A percentile compares a stretch with the other conserved stretches of the same genome.
Evolutionary conservation across 2,329 filamentous ascomycete species (phyloP).

Genomic region (Raffaelea albimanens): DNA sequence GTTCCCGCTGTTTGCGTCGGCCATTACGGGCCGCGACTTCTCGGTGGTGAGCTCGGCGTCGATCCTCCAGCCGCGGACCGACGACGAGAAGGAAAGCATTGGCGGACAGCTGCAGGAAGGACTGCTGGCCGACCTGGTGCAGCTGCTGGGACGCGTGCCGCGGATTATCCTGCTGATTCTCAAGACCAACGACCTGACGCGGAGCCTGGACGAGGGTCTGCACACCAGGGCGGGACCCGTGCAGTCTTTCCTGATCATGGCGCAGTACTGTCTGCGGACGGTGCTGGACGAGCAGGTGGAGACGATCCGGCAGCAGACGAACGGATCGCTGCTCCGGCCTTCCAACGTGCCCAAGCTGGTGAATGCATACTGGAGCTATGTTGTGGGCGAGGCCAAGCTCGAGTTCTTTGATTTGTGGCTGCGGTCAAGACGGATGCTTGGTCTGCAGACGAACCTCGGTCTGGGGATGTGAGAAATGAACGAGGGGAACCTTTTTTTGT

Average conservation of each 20-base stretch:
- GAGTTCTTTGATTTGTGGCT: conserved; percentile 56
- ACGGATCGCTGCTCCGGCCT: conserved; percentile 50
- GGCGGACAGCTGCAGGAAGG: conserved; percentile 77
- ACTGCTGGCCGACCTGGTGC: conserved; percentile 78
- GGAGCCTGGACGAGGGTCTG: conserved; percentile 84
- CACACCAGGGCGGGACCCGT: conserved; percentile 62
- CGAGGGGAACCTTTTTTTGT: too few relatives aligned
- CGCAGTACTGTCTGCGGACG: conserved; percentile 57
- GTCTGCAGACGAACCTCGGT: conserved; percentile 12
- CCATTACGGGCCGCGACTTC: conserved; percentile 92
- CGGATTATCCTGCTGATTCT: conserved; percentile 88
- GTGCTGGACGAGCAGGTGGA: conserved; percentile 58
- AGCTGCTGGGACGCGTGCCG: conserved; percentile 80
- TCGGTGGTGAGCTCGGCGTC: conserved; percentile 58
- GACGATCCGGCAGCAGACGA: conserved; percentile 26
- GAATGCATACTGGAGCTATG: conserved; percentile 46
- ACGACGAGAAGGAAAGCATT: conserved; percentile 78
- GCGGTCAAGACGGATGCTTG: conserved; percentile 38
- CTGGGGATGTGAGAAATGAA: not conserved
- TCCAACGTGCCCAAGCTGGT: conserved; percentile 44
- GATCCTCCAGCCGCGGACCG: conserved; percentile 44
- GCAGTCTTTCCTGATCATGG: conserved; percentile 58
- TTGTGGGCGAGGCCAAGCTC: conserved; percentile 54
- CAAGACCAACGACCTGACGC: conserved; percentile 94
- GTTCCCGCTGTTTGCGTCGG: conserved; percentile 90